Percentiles rank a stretch among this genome's conserved stretches.
Conservation (phyloP, 495 filamentous ascomycete genomes). For the Monascus purpureus region DNA sequence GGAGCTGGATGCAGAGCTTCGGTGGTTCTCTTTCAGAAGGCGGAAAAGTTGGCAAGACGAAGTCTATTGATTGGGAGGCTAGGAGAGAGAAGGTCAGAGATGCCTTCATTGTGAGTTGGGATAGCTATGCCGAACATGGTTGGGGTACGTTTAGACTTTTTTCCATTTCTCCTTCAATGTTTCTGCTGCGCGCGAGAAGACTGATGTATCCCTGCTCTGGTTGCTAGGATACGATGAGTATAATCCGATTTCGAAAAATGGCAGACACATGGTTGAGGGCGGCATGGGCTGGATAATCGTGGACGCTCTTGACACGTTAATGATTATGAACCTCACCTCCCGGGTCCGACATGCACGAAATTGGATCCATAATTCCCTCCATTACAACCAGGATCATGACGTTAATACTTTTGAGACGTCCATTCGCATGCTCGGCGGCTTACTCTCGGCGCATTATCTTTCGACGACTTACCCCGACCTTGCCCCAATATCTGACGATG, state of each 20-base stretch:
- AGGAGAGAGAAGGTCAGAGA: constrained; percentile 79
- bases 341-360: constrained; percentile 72
- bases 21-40: constrained; percentile 11
- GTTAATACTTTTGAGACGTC: constrained; percentile 98
- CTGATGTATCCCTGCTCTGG: too few relatives aligned
- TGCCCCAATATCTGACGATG: constrained; percentile 51
- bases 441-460: constrained; percentile 90
- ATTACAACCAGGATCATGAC: constrained; percentile 83
- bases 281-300: constrained; percentile 94
- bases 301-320: constrained; percentile 89
- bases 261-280: constrained; percentile 61
- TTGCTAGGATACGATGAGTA: constrained; percentile 72
- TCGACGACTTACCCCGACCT: constrained; percentile 56
- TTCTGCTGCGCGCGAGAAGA: too few relatives aligned
- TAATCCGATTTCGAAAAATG: constrained; percentile 65
- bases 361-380: constrained; percentile 74
- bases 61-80: constrained; percentile 46
- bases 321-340: constrained; percentile 93
- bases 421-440: constrained; percentile 91
- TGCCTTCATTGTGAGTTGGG: constrained; percentile 79
- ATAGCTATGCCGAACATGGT: constrained; percentile 80
- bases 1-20: constrained; percentile 27
- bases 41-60: constrained; percentile 6
- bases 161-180: not conserved
- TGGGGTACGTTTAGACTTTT: constrained; percentile 55